Conservation (phyloP, 345 rosid genomes). For the Hibiscus tridactylites region DNA sequence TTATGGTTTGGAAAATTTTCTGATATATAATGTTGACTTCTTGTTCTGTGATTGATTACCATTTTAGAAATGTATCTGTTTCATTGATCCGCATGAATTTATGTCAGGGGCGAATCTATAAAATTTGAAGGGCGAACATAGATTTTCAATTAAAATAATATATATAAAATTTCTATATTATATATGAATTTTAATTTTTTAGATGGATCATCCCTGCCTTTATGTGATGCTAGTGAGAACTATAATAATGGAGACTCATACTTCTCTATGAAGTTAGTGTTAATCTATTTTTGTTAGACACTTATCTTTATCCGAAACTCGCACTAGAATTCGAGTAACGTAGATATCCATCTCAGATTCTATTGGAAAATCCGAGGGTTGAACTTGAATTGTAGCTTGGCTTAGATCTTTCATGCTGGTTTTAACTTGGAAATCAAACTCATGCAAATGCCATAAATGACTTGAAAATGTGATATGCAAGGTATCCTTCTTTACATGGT, state of each 20-base stretch:
- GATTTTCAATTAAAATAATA: too few relatives aligned
- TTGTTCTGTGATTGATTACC: background rate
- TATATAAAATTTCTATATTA: too few relatives aligned
- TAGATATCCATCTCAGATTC: background rate
- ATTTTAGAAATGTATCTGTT: background rate
- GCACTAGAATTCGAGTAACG: too few relatives aligned
- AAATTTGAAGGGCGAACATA: too few relatives aligned
- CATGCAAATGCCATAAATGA: background rate
- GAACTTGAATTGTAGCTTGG: background rate
- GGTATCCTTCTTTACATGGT: background rate
- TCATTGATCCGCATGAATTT: background rate
- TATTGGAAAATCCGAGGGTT: too few relatives aligned
- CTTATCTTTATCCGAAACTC: too few relatives aligned
- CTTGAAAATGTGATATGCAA: background rate
- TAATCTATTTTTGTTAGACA: background rate
- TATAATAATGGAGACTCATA: background rate
- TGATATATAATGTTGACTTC: background rate
- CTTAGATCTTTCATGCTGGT: background rate
- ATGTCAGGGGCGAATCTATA: too few relatives aligned
- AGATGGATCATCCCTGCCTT: too few relatives aligned
- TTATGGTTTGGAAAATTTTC: too few relatives aligned
- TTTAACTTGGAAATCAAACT: background rate
- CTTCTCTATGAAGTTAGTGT: too few relatives aligned
- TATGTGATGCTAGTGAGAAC: too few relatives aligned
- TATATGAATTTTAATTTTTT: too few relatives aligned